Conservation (phyloP, 164 flowering plant genomes). For the Kingdonia uniflora region DNA sequence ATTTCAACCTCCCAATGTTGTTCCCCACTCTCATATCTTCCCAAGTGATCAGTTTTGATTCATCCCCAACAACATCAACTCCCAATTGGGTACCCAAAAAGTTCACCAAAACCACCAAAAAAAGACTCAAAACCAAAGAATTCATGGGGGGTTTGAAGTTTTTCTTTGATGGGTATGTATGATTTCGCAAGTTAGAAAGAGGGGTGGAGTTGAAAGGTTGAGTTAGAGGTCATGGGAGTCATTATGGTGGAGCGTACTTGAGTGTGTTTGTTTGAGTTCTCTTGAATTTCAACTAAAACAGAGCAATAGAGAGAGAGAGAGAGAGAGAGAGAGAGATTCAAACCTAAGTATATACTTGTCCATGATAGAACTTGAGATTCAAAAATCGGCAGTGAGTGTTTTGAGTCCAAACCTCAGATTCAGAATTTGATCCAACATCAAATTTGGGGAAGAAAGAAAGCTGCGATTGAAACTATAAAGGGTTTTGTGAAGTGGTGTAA, state of each 20-base stretch:
- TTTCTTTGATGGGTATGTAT: not conserved
- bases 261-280: not conserved
- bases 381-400: too few species aligned
- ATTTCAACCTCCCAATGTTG: conserved; percentile 1
- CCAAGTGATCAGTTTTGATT: conserved; percentile 38
- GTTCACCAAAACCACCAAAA: conserved; percentile 8
- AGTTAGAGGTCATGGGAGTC: not conserved
- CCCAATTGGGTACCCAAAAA: conserved; percentile 7
- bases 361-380: too few species aligned
- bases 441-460: too few species aligned
- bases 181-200: not conserved
- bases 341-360: too few species aligned
- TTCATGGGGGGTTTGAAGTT: not conserved
- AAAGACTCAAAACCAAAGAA: conserved; percentile 2
- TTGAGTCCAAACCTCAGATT: too few species aligned
- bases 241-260: too few species aligned
- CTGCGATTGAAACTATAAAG: too few species aligned
- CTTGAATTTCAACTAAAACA: not conserved
- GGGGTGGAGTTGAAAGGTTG: not conserved
- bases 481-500: too few species aligned
- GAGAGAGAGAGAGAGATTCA: too few species aligned
- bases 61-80: not conserved
- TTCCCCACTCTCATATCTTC: conserved; percentile 34
- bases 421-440: too few species aligned
- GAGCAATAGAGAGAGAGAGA: not conserved